Evolutionary conservation across 2,329 filamentous ascomycete species (phyloP), one percentile per base, ranked within the genome.

Genomic region (Bipolaris zeicola): DNA sequence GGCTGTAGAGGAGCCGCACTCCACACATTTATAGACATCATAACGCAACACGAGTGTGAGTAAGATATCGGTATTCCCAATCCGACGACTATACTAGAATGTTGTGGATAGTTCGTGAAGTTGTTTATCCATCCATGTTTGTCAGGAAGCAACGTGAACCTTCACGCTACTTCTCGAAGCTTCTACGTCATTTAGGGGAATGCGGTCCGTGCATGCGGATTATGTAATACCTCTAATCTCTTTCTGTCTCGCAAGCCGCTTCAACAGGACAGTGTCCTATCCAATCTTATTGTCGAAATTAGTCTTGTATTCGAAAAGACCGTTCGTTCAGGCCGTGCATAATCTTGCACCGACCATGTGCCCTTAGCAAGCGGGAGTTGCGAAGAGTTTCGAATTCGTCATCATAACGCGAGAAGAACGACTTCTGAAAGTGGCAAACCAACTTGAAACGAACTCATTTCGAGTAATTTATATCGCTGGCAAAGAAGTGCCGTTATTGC

Each of bases 11-110:
- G 59, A 61, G 58, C 47, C 48, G 53, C 41, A 31, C 50, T 24
- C 50, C 43, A 50, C n/a, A 49, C 42, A 63, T 69, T 76, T 75
- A 74, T 74, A 75, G 58, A 47, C 70, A 74, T 73, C 38, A 14
- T 65, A 56, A 50, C 45, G 57, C 36, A 33, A 43, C 50, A 31
- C 39, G 72, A 70, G 67, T 68, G 71, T 57, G 68, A 67, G 60
- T 74, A 65, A 67, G 61, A 61, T 68, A 72, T 65, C 7, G 41
- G 41, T 60, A 67, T 69, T 65, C 48, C 63, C 72, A 70, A 71
- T 53, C 44, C 18, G 37, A 46, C 43, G 69, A 73, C 50, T 50
- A 26, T 70, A 53, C 66, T 68, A 59, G 72, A 74, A 75, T 6
- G 20, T 7, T 55, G 50, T 57, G 31, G 67, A 61, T 34, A 45